Evolutionary conservation across 75 land plant genomes (phyloP), one percentile per base, ranked within the genome.

Genomic region (Pinus albicaulis): DNA sequence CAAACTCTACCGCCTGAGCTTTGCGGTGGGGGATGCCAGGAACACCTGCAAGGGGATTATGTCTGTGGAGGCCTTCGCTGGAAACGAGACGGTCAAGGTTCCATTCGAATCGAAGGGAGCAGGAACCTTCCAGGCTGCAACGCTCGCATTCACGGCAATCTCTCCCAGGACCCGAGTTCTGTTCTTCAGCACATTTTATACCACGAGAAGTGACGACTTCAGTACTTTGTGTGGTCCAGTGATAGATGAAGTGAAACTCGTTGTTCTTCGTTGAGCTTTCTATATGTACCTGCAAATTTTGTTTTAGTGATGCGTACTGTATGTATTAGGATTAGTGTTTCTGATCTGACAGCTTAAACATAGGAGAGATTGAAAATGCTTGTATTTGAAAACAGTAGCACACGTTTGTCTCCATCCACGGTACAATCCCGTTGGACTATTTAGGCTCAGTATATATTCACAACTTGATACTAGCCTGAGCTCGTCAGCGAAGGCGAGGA

Each of bases 11-110:
- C 24, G 7, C 4, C 84, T 85, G 17, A 53, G 75, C 0, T 85
- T 85, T 55, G 3, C 36, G 16, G 78, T 85, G 17, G 87, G 87
- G 15, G 65, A 63, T 63, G 90, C 88, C 8, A 86, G 82, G 73
- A 88, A 92, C 25, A 77, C 78, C 19, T 92, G 95, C 77, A 86
- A 80, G 61, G 92, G 92, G 19, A 73, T 78, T 70, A 78, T 82
- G 85, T 28, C 76, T 13, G 84, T 82, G 19, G 81, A 77, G 63
- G 87, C 79, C 10, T 76, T 76, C 28, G 84, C 84, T 11, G 81
- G 71, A 2, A 59, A 41, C 23, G 59, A 44, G 69, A 76, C 81
- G 1, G 10, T 73, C 28, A 82, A 85, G 14, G 84, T 82, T 24
- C 74, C 76, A 1, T 85, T 75, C n/a, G 59, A 76, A 23, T 85